phyloP scores from a whole-genome alignment of 2,329 filamentous ascomycete genomes.

The Aspergillus sp. region DNA sequence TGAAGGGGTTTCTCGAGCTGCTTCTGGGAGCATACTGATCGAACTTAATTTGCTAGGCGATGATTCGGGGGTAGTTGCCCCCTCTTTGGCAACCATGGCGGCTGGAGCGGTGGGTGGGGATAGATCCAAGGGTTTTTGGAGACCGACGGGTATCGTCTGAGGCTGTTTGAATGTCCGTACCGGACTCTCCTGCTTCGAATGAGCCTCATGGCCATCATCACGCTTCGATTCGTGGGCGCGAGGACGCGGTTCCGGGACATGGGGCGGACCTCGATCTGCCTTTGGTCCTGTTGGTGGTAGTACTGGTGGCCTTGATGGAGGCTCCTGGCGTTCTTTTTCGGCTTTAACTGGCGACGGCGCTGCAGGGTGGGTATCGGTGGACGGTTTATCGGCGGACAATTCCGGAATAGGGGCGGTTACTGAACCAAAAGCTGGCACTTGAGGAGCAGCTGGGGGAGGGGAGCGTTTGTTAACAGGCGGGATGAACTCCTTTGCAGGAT shows the following conservation, averaged over 20 bases:
- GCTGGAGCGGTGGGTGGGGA: slow-evolving; percentile 40
- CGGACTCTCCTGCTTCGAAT: slow-evolving; percentile 26
- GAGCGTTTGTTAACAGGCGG: slow-evolving; percentile 30
- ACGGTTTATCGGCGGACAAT: slow-evolving; percentile 21
- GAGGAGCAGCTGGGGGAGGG: slow-evolving; percentile 41
- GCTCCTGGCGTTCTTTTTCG: slow-evolving; percentile 28
- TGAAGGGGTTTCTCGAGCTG: slow-evolving; percentile 25
- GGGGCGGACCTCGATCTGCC: slow-evolving; percentile 35
- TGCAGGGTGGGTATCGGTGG: slow-evolving; percentile 14
- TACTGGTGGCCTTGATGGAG: slow-evolving; percentile 22
- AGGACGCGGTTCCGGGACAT: slow-evolving; percentile 24
- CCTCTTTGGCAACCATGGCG: slow-evolving; percentile 32
- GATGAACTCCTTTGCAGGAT: slow-evolving; percentile 27
- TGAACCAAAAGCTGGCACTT: slow-evolving; percentile 45
- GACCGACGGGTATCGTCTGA: slow-evolving; percentile 13
- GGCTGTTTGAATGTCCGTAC: slow-evolving; percentile 25
- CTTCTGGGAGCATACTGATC: slow-evolving; percentile 26
- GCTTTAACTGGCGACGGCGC: slow-evolving; percentile 7
- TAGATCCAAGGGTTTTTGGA: slow-evolving; percentile 27
- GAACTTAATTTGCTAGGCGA: slow-evolving; percentile 20
- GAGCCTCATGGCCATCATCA: slow-evolving; percentile 22
- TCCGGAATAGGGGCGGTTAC: slow-evolving; percentile 30
- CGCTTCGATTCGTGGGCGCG: slow-evolving; percentile 26
- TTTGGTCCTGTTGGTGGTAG: slow-evolving; percentile 47
- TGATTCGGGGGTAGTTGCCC: slow-evolving; percentile 21